Base-by-base conservation (phyloP, 352 stramenopile species). In the Globisporangium polare region DNA sequence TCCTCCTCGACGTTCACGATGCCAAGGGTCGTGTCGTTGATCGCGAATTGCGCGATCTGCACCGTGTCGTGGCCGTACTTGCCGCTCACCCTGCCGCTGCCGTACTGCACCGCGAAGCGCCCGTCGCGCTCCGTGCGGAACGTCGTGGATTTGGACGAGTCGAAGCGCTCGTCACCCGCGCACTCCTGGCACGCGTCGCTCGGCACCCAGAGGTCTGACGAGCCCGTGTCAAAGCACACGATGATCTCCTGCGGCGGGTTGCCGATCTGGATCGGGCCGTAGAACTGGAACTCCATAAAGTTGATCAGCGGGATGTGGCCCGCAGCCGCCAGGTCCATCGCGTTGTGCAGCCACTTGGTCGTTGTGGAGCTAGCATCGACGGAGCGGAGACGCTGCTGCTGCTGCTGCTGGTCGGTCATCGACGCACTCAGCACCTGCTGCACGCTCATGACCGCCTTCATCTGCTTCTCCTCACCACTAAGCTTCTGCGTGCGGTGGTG, bases 251-350 rank as follows among this genome's bases (percentile, higher is more conserved):
- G 83, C 15, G 83, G 79, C 22, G 85, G 85, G 6, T 67, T 77
- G 5, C 85, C 85, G 60, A 94, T 78, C 29, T 62, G 39, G 7
- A 94, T 68, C 8, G 83, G 80, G 0, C 85, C 85, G 53, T 75
- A 92, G 60, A 92, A 94, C 71, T 94, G 85, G 62, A 92, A 90
- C 58, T 92, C 83, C 78, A 89, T 88, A 43, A 88, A 92, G 63
- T 94, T 94, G 49, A 80, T 78, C 3, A 94, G 72, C 24, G 82
- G 65, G 13, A 94, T 72, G 59, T 75, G 71, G 7, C 78, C 80
- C 35, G 62, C 41, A 0, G 69, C 63, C n/a, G 62, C 45, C 2
- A 83, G 67, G 29, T 72, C 59, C 53, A 72, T 65, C 31, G 58
- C 61, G 43, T 63, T 54, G 20, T 78, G 65, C n/a, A 84, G 53